Percentiles rank a stretch among this genome's conserved stretches.
These are phyloP conservation scores for Claviceps sp. DNA, from an alignment of 2,329 filamentous ascomycete species.

Conservation along the genomic window DNA sequence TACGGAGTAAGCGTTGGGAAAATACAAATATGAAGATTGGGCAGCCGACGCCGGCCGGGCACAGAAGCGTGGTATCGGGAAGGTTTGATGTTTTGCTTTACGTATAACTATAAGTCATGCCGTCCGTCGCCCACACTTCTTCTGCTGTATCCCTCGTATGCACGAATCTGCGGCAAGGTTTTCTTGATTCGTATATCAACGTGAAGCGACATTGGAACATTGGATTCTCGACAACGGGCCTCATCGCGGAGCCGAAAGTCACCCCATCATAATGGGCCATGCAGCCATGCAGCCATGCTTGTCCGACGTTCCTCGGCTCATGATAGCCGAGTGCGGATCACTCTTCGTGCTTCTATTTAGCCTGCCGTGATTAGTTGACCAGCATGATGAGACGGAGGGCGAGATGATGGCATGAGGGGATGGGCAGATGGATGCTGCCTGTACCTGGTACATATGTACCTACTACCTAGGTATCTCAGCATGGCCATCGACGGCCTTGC, in stretches of 20 bases:
- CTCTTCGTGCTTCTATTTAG: background rate
- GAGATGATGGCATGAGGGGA: background rate
- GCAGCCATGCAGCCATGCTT: background rate
- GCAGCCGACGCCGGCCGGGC: background rate
- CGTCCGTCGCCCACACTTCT: background rate
- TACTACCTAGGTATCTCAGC: background rate
- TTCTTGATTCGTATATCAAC: background rate
- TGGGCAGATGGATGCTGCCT: background rate
- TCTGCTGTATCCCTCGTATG: background rate
- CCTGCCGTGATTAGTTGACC: background rate
- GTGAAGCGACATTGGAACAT: background rate
- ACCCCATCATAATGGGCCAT: background rate
- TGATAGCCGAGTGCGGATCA: background rate
- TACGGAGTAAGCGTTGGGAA: background rate
- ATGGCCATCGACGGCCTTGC: too few species aligned
- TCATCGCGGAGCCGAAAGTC: background rate
- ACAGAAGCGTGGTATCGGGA: background rate
- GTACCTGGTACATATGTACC: background rate
- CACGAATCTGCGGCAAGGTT: background rate
- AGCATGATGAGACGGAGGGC: background rate
- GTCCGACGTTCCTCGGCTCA: background rate
- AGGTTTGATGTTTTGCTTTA: background rate
- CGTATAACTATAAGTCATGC: background rate
- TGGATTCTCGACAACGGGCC: background rate
- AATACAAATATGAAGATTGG: background rate